Evolutionary conservation across 768 basidiomycete species (phyloP).

Genomic region (Suillus plorans): DNA sequence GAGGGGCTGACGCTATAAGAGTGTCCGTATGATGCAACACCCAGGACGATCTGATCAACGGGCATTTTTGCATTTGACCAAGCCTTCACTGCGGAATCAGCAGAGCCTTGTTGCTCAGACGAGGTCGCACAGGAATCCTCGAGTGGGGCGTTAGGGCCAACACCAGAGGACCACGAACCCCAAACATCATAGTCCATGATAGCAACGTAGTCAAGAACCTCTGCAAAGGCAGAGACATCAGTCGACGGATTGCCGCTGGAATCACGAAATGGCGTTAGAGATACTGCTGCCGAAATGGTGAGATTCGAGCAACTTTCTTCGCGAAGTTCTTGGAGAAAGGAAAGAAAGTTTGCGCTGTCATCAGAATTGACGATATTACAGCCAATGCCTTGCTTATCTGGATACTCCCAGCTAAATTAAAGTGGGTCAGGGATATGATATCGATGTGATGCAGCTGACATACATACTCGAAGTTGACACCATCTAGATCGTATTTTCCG

Average conservation of each 20-base stretch:
- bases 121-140: constrained; percentile 69
- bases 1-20: constrained; percentile 45
- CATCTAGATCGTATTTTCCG: constrained; percentile 49
- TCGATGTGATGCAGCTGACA: not conserved
- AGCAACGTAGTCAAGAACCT: constrained; percentile 72
- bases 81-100: constrained; percentile 63
- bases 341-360: constrained; percentile 79
- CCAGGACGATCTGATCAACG: constrained; percentile 67
- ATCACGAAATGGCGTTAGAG: constrained; percentile 65
- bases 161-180: constrained; percentile 51
- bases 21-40: constrained; percentile 84
- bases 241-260: constrained; percentile 51
- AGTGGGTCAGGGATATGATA: not conserved
- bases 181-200: constrained; percentile 74
- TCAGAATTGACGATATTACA: constrained; percentile 63
- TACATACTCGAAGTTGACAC: constrained; percentile 67
- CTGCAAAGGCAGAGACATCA: constrained; percentile 66
- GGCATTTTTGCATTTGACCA: constrained; percentile 85
- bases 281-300: constrained; percentile 71
- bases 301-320: constrained; percentile 38
- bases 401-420: constrained; percentile 78
- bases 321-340: constrained; percentile 73
- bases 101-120: constrained; percentile 68
- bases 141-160: constrained; percentile 84
- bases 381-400: constrained; percentile 60